Conservation (phyloP, 306 rosid genomes). For the Sphenostylis stenocarpa region DNA sequence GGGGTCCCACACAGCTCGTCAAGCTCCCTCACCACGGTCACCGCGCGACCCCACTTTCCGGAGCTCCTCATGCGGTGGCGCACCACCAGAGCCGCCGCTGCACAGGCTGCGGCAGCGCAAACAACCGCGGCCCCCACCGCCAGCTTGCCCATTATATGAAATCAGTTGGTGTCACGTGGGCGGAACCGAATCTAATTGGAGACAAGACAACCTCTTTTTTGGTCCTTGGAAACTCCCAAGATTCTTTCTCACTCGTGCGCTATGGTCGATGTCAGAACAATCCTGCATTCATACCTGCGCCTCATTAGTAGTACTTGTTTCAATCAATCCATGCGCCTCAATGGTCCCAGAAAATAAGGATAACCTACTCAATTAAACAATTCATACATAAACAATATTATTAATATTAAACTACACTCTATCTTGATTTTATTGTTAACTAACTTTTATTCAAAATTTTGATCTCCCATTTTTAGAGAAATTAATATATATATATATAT, state of each 20-base stretch:
- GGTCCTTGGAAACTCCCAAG: conserved; percentile 20
- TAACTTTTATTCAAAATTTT: too few species aligned
- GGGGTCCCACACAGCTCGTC: conserved; percentile 72
- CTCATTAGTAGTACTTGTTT: background rate
- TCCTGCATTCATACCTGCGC: background rate
- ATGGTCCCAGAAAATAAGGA: background rate
- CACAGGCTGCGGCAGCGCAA: conserved; percentile 68
- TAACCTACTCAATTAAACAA: background rate
- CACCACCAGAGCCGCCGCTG: conserved; percentile 68
- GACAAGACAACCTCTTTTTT: background rate
- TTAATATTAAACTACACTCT: too few species aligned
- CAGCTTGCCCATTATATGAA: conserved; percentile 60
- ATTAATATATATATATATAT: too few species aligned
- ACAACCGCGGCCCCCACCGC: conserved; percentile 64
- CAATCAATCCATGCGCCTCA: background rate
- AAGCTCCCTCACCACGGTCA: conserved; percentile 61
- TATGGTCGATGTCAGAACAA: conserved; percentile 9
- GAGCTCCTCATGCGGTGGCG: conserved; percentile 51
- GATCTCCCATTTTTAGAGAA: too few species aligned
- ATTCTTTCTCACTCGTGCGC: conserved; percentile 28
- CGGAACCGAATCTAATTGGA: conserved; percentile 7
- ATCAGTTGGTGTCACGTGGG: background rate
- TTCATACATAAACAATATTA: background rate
- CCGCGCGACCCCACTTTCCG: conserved; percentile 59
- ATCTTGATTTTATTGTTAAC: too few species aligned